Evolutionary conservation across 2,329 filamentous ascomycete species (phyloP).

Genomic region (Triangularia verruculosa): DNA sequence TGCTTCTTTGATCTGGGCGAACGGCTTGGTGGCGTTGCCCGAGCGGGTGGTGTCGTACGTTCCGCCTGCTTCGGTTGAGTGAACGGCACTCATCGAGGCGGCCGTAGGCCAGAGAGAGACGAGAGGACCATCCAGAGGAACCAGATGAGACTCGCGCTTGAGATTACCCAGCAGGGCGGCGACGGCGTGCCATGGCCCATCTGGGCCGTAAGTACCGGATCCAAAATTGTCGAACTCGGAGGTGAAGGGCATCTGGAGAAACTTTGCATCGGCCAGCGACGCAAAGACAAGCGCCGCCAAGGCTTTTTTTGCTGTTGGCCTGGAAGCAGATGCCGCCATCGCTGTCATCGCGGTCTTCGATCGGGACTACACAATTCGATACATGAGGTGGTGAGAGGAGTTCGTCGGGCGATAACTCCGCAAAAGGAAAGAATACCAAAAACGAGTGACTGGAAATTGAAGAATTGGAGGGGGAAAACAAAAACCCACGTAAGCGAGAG

Average conservation of each 20-base stretch:
- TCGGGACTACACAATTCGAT: background rate
- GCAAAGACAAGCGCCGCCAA: background rate
- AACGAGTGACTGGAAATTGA: background rate
- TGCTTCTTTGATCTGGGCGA: background rate
- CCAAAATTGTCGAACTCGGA: background rate
- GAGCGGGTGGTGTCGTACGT: background rate
- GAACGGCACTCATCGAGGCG: background rate
- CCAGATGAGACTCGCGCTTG: background rate
- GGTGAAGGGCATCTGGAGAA: background rate
- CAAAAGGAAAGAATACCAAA: background rate
- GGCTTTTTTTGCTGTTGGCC: background rate
- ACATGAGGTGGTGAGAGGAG: background rate
- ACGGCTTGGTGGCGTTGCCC: background rate
- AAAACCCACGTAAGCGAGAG: background rate
- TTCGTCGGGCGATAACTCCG: background rate
- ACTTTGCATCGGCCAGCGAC: background rate
- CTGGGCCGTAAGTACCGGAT: conserved; percentile 13
- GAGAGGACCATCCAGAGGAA: background rate
- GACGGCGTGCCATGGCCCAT: conserved; percentile 24
- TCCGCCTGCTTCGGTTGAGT: background rate
- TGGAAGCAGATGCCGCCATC: background rate
- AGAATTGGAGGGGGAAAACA: background rate
- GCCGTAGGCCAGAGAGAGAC: conserved; percentile 9
- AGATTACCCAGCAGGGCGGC: conserved; percentile 9
- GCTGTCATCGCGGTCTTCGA: background rate